Percentiles rank a stretch among this genome's conserved stretches.
Evolutionary conservation across 78 protist genomes (phyloP).

Genomic region (Dictyostelium purpureum): DNA sequence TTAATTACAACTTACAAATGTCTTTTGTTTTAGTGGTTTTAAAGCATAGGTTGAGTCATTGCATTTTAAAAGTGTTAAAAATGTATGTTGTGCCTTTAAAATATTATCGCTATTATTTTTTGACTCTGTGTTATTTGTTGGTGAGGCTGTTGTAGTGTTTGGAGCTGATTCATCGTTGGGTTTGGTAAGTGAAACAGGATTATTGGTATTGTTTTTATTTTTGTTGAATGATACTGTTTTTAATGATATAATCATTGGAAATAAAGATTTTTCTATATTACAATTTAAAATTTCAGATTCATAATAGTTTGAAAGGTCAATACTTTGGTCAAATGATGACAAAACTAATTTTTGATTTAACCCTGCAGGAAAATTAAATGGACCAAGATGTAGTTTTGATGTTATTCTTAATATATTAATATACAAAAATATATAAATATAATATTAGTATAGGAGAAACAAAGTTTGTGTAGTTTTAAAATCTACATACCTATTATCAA

Average conservation of each 20-base stretch:
- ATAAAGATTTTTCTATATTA: slow-evolving; percentile 31
- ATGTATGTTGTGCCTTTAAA: slow-evolving; percentile 21
- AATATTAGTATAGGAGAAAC: background rate
- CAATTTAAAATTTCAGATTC: slow-evolving; percentile 2
- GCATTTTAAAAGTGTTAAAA: slow-evolving; percentile 39
- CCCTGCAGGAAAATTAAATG: slow-evolving; percentile 32
- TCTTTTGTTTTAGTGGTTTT: slow-evolving; percentile 70
- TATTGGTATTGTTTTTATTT: background rate
- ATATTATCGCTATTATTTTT: no score
- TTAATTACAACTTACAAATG: background rate
- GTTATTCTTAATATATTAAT: background rate
- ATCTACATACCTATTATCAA: background rate
- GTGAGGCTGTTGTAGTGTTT: background rate
- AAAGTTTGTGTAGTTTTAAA: no score
- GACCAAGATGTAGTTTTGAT: slow-evolving; percentile 34
- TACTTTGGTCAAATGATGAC: slow-evolving; percentile 4
- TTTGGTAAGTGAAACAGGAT: background rate
- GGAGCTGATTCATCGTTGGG: background rate
- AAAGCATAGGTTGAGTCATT: slow-evolving; percentile 52
- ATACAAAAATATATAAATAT: background rate
- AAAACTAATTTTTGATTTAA: slow-evolving; percentile 43
- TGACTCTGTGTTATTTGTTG: background rate
- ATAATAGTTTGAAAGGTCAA: slow-evolving; percentile 1
- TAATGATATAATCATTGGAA: slow-evolving; percentile 41
- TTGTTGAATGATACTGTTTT: background rate